These are phyloP conservation scores for Fusarium luffae DNA, from an alignment of 2,329 filamentous ascomycete genomes.

Conservation along the genomic window DNA sequence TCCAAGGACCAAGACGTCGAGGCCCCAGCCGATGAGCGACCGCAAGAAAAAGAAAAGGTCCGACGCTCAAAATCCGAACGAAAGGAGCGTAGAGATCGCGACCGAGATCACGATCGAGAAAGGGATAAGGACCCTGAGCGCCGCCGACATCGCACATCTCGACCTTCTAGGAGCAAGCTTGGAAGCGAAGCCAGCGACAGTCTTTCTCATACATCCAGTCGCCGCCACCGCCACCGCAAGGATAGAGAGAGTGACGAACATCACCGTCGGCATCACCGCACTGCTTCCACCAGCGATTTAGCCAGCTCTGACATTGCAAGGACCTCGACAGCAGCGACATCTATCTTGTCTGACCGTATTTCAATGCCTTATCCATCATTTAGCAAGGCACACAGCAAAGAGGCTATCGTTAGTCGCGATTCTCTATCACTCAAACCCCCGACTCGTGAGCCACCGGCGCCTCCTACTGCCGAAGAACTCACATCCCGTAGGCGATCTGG, in stretches of 20 bases:
- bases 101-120: constrained; percentile 49
- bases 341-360: constrained; percentile 54
- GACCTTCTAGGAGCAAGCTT: constrained; percentile 56
- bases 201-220: constrained; percentile 52
- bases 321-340: constrained; percentile 50
- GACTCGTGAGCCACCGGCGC: constrained; percentile 76
- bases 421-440: constrained; percentile 61
- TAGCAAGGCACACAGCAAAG: constrained; percentile 92
- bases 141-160: constrained; percentile 54
- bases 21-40: constrained; percentile 50
- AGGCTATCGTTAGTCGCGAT: constrained; percentile 75
- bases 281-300: constrained; percentile 60
- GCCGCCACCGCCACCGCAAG: constrained; percentile 48
- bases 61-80: constrained; percentile 55
- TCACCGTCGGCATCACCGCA: constrained; percentile 44
- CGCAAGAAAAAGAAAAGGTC: constrained; percentile 56
- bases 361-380: constrained; percentile 81
- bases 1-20: constrained; percentile 57
- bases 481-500: constrained; percentile 15
- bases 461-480: constrained; percentile 25
- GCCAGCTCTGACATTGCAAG: constrained; percentile 58
- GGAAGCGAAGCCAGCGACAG: constrained; percentile 55
- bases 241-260: constrained; percentile 51
- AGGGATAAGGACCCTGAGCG: constrained; percentile 50
- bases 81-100: constrained; percentile 52